Percentiles rank a stretch among this genome's conserved stretches.
phyloP scores from a whole-genome alignment of 176 grass and related monocot species.

The Aegilops sharonensis region DNA sequence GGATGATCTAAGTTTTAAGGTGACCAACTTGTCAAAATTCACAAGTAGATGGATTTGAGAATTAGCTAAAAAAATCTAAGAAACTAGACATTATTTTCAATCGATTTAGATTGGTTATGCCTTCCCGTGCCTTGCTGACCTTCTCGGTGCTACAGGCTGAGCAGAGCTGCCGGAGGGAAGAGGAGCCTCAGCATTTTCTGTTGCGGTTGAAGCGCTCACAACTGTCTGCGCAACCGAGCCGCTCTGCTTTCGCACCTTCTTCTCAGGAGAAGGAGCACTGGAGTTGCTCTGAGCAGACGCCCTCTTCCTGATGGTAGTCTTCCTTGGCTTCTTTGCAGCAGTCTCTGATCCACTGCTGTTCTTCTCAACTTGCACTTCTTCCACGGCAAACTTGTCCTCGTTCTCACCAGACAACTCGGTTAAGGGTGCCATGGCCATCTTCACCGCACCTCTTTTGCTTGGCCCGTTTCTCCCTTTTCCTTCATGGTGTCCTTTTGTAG shows the following conservation, averaged over 20 bases:
- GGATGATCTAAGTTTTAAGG: too few relatives aligned
- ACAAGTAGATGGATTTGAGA: too few relatives aligned
- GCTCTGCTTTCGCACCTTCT: constrained; percentile 14
- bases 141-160: too few relatives aligned
- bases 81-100: too few relatives aligned
- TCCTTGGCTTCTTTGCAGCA: constrained; percentile 5
- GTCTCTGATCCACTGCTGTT: constrained; percentile 53
- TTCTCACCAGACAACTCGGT: too few relatives aligned
- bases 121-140: constrained; percentile 8
- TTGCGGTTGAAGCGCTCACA: neutral
- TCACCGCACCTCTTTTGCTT: constrained; percentile 39
- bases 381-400: neutral
- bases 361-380: constrained; percentile 2
- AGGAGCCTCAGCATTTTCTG: neutral
- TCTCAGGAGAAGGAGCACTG: constrained; percentile 23
- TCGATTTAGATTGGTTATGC: too few relatives aligned
- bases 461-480: constrained; percentile 22
- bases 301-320: constrained; percentile 13
- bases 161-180: too few relatives aligned
- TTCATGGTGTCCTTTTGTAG: neutral
- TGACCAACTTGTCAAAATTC: too few relatives aligned
- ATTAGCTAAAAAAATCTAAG: too few relatives aligned
- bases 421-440: neutral
- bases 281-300: constrained; percentile 20
- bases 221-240: constrained; percentile 30